A percentile compares a stretch with the other conserved stretches of the same genome.
Conservation (phyloP, 306 rosid genomes). For the Castanospermum australe region DNA sequence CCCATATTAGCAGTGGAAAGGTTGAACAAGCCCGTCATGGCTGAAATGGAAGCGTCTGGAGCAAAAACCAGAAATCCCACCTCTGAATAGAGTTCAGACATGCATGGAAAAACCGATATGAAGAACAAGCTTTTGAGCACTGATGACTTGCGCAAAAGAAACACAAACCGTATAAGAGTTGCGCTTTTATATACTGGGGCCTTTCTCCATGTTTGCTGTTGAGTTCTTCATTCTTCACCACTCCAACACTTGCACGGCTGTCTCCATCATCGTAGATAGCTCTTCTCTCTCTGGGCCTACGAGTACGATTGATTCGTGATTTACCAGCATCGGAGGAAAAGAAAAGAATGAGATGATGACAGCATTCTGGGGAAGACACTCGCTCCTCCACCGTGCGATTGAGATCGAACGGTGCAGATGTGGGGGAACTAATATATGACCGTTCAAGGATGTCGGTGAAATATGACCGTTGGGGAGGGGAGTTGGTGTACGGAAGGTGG, state of each 20-base stretch:
- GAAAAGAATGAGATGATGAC: slow-evolving; percentile 3
- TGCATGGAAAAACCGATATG: slow-evolving; percentile 27
- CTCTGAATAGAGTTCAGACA: slow-evolving; percentile 36
- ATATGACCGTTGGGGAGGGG: slow-evolving; percentile 62
- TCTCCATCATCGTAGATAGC: slow-evolving; percentile 44
- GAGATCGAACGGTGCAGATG: slow-evolving; percentile 46
- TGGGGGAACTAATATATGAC: slow-evolving; percentile 27
- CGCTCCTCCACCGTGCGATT: slow-evolving; percentile 36
- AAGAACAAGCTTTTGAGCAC: neutral
- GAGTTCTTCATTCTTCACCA: no score
- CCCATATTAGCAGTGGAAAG: slow-evolving; percentile 58
- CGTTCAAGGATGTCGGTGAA: slow-evolving; percentile 50
- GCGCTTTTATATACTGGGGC: slow-evolving; percentile 38
- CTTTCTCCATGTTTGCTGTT: neutral
- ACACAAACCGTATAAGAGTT: slow-evolving; percentile 35
- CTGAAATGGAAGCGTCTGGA: slow-evolving; percentile 37
- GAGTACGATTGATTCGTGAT: slow-evolving; percentile 42
- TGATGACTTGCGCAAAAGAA: slow-evolving; percentile 51
- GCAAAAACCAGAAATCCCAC: slow-evolving; percentile 44
- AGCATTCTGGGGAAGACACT: no score
- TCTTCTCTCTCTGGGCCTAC: slow-evolving; percentile 18
- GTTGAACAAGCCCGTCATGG: slow-evolving; percentile 54
- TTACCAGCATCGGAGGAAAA: slow-evolving; percentile 33
- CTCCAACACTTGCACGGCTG: slow-evolving; percentile 29
- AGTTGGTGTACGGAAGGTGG: slow-evolving; percentile 34